These are phyloP conservation scores for Calamus simplicifolius DNA, from an alignment of 176 grass and related monocot genomes.

Conservation along the genomic window DNA sequence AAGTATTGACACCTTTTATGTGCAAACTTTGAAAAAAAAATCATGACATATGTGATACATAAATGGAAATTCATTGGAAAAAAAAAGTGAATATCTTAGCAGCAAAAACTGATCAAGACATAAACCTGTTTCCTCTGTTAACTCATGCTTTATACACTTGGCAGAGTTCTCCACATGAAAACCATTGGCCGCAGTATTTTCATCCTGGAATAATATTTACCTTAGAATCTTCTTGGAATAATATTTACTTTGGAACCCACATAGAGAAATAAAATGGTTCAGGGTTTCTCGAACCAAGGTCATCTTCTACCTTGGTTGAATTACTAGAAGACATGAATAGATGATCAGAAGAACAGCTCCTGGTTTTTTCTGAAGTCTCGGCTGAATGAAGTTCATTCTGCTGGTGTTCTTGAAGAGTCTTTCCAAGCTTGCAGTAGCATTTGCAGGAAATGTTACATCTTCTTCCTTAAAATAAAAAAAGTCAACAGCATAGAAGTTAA, in stretches of 20 bases:
- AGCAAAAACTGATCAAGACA: not conserved
- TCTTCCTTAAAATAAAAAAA: slow-evolving; percentile 20
- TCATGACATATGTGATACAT: too few relatives aligned
- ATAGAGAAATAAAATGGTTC: too few relatives aligned
- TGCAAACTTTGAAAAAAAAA: too few relatives aligned
- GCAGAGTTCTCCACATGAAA: not conserved
- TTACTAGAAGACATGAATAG: slow-evolving; percentile 13
- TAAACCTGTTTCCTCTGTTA: slow-evolving; percentile 1
- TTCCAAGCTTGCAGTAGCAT: slow-evolving; percentile 16
- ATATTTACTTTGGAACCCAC: not conserved
- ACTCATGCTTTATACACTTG: not conserved
- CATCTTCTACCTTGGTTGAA: slow-evolving; percentile 7
- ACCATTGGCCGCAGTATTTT: not conserved
- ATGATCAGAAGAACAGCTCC: slow-evolving; percentile 20
- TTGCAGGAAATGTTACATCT: not conserved
- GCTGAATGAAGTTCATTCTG: slow-evolving; percentile 7
- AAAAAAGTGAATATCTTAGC: too few relatives aligned
- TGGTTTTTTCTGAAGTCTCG: slow-evolving; percentile 9
- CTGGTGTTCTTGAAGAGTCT: slow-evolving; percentile 10
- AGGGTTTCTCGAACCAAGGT: too few relatives aligned
- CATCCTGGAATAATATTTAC: slow-evolving; percentile 4
- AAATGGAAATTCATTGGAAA: too few relatives aligned
- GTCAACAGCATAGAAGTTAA: not conserved
- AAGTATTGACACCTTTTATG: too few relatives aligned
- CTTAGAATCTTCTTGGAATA: not conserved